Percentiles rank a stretch among this genome's conserved stretches.
Conservation (phyloP, 257 asterid species). For the Lithospermum erythrorhizon region DNA sequence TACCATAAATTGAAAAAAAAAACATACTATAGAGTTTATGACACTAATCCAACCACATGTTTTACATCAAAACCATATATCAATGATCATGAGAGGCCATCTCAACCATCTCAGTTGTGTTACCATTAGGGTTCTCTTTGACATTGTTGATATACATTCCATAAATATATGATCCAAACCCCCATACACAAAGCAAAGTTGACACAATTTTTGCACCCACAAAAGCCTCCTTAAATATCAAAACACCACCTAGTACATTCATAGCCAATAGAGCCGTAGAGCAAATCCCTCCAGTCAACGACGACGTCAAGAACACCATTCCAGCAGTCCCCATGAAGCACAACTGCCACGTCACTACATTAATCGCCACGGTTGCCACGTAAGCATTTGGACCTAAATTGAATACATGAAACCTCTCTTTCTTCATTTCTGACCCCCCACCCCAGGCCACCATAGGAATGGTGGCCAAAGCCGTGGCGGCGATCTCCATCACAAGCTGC, state of each 20-base stretch:
- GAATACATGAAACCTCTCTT: conserved; percentile 27
- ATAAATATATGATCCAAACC: conserved; percentile 47
- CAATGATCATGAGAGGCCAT: too few species aligned
- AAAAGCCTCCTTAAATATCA: conserved; percentile 46
- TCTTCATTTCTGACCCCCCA: conserved; percentile 29
- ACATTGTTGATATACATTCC: conserved; percentile 26
- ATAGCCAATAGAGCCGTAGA: conserved; percentile 54
- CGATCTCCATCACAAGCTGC: conserved; percentile 53
- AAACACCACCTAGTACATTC: conserved; percentile 52
- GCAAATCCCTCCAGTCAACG: conserved; percentile 62
- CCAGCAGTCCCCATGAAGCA: conserved; percentile 77
- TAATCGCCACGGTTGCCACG: conserved; percentile 32
- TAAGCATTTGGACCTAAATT: conserved; percentile 42
- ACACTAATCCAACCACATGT: too few species aligned
- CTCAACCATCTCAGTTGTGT: too few species aligned
- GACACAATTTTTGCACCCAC: conserved; percentile 46
- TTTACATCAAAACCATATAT: too few species aligned
- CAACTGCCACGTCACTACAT: conserved; percentile 45
- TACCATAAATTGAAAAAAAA: too few species aligned
- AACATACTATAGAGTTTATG: too few species aligned
- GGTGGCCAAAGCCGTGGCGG: conserved; percentile 48
- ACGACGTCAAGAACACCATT: conserved; percentile 62
- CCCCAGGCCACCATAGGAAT: conserved; percentile 31
- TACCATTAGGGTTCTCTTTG: conserved; percentile 5
- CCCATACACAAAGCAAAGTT: conserved; percentile 54